These are phyloP conservation scores for Blumeria graminis DNA, from an alignment of 2,329 filamentous ascomycete genomes.

Conservation along the genomic window DNA sequence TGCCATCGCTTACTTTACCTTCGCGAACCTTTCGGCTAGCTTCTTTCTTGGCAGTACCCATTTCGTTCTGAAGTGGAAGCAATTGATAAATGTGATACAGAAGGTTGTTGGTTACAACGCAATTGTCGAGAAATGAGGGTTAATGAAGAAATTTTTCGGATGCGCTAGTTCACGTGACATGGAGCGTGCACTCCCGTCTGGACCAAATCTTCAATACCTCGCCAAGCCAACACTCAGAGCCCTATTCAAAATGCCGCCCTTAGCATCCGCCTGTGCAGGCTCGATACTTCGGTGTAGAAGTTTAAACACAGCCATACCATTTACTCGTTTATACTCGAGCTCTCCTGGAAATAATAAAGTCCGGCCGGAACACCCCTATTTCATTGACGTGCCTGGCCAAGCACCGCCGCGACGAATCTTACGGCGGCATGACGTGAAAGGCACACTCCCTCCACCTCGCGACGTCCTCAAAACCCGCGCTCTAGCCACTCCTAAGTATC, in stretches of 20 bases:
- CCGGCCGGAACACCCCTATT: neutral
- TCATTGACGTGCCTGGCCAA: neutral
- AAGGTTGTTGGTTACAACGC: neutral
- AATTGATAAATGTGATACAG: constrained; percentile 3
- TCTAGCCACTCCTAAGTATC: constrained; percentile 30
- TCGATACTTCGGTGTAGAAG: neutral
- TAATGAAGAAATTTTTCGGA: neutral
- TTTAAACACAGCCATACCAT: too few species aligned
- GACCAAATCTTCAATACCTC: too few species aligned
- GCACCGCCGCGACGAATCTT: neutral
- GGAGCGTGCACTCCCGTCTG: too few species aligned
- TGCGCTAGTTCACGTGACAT: too few species aligned
- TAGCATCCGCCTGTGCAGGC: neutral
- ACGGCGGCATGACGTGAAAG: constrained; percentile 27
- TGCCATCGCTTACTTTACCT: constrained; percentile 65
- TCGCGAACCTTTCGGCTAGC: constrained; percentile 58
- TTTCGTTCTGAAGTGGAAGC: constrained; percentile 18
- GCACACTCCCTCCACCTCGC: constrained; percentile 62
- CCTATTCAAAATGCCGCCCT: neutral
- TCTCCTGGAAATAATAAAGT: neutral
- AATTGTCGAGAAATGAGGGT: neutral
- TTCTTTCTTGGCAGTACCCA: constrained; percentile 90
- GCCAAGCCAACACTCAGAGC: too few species aligned
- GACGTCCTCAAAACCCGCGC: constrained; percentile 43
- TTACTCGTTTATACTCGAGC: too few species aligned